Percentiles rank a stretch among this genome's conserved stretches.
Conservation (phyloP, 305 asterid species). For the Fraxinus platypoda region DNA sequence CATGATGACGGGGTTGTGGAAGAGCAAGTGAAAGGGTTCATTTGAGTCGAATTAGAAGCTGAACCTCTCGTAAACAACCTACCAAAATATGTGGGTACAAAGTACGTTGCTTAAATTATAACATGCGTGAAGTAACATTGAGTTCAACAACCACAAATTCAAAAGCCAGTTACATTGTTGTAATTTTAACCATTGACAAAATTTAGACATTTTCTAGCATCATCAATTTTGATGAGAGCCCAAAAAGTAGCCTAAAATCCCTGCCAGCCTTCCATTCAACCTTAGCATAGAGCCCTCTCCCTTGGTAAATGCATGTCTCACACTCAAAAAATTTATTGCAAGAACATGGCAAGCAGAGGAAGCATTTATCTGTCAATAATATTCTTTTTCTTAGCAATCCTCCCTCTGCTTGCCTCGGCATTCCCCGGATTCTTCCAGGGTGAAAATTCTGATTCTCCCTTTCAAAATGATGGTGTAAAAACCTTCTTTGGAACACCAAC, state of each 20-base stretch:
- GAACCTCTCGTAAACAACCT: slow-evolving; percentile 4
- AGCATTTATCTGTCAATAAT: slow-evolving; percentile 25
- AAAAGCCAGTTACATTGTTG: background rate
- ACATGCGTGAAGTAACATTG: background rate
- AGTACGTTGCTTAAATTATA: too few relatives aligned
- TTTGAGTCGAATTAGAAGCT: slow-evolving; percentile 21
- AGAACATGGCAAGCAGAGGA: slow-evolving; percentile 39
- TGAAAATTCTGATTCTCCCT: background rate
- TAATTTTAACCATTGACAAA: background rate
- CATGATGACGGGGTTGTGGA: slow-evolving; percentile 37
- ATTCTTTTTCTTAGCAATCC: slow-evolving; percentile 36
- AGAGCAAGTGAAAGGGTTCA: slow-evolving; percentile 44
- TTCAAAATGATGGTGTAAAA: background rate
- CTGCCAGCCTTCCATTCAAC: slow-evolving; percentile 19
- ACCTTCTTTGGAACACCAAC: background rate
- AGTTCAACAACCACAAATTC: slow-evolving; percentile 7
- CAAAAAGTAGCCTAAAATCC: slow-evolving; percentile 19
- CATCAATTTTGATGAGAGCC: background rate
- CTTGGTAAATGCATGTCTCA: slow-evolving; percentile 6
- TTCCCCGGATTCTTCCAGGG: slow-evolving; percentile 5
- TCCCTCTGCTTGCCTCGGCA: slow-evolving; percentile 40
- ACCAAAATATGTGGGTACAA: too few relatives aligned
- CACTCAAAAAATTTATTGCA: background rate
- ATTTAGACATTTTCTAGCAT: slow-evolving; percentile 1
- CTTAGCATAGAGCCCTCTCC: slow-evolving; percentile 4